These are phyloP conservation scores for Diaporthe ampelina DNA, from an alignment of 2,329 filamentous ascomycete genomes.

Conservation along the genomic window DNA sequence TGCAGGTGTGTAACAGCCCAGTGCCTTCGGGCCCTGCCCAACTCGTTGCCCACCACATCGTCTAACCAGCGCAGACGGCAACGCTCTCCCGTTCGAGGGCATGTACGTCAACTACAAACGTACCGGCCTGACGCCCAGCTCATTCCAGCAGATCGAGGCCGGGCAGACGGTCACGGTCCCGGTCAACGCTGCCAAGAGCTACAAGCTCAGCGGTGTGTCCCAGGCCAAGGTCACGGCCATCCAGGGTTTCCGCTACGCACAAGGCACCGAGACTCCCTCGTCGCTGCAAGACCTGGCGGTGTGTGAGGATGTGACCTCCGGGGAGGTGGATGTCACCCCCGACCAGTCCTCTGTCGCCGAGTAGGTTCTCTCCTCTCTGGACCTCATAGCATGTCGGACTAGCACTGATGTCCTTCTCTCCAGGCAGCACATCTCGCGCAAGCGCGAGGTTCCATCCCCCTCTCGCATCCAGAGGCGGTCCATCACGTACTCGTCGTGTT, in stretches of 20 bases:
- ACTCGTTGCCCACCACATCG: neutral
- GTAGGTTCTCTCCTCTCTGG: neutral
- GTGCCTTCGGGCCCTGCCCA: too few relatives aligned
- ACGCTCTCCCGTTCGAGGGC: conserved; percentile 39
- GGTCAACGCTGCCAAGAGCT: conserved; percentile 39
- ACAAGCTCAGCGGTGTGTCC: conserved; percentile 38
- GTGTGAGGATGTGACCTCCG: conserved; percentile 39
- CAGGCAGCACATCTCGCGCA: conserved; percentile 38
- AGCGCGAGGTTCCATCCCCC: conserved; percentile 20
- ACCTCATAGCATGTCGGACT: neutral
- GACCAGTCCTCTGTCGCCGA: conserved; percentile 38
- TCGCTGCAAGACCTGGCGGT: conserved; percentile 19
- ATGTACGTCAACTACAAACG: conserved; percentile 42
- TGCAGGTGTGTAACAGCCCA: conserved; percentile 11
- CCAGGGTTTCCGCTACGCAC: conserved; percentile 39
- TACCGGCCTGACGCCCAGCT: conserved; percentile 29
- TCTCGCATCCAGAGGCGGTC: conserved; percentile 38
- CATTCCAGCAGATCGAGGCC: conserved; percentile 40
- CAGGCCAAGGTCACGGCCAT: conserved; percentile 38
- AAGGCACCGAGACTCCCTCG: conserved; percentile 29
- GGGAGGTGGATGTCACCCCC: conserved; percentile 34
- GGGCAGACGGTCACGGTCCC: conserved; percentile 40
- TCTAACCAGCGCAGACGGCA: conserved; percentile 36
- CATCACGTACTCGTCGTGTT: conserved; percentile 37
- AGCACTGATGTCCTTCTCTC: neutral